phyloP scores from a whole-genome alignment of 2,329 filamentous ascomycete genomes.

The Sporothrix brunneoviolacea region DNA sequence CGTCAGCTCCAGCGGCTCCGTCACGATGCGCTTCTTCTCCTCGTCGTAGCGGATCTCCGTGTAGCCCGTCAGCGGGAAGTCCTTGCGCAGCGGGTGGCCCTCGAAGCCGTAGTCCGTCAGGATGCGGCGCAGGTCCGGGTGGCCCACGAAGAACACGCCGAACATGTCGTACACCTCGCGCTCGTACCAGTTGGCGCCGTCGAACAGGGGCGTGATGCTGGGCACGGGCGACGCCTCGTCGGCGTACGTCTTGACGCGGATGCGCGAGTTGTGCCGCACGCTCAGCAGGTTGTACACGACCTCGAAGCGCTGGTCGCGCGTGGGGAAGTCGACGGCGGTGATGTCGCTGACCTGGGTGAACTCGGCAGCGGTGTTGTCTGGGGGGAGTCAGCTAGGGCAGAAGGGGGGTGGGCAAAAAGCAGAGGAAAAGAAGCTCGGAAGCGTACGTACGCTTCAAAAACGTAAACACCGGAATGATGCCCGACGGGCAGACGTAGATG shows the following conservation, averaged over 20 bases:
- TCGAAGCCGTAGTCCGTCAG: constrained; percentile 99
- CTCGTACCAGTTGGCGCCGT: constrained; percentile 98
- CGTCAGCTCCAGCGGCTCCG: constrained; percentile 93
- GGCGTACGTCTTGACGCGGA: constrained; percentile 97
- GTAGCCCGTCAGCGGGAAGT: constrained; percentile 96
- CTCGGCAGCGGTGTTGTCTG: constrained; percentile 92
- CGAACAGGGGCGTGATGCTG: constrained; percentile 76
- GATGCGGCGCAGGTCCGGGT: constrained; percentile 92
- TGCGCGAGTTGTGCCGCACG: constrained; percentile 91
- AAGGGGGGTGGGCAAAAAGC: too few species aligned
- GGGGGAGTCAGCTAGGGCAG: neutral
- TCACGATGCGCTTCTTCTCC: constrained; percentile 97
- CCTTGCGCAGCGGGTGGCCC: constrained; percentile 92
- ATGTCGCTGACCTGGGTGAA: constrained; percentile 91
- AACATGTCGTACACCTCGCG: constrained; percentile 96
- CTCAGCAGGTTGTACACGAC: constrained; percentile 96
- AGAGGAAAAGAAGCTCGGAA: neutral
- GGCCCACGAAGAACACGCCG: constrained; percentile 91
- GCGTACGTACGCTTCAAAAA: constrained; percentile 72
- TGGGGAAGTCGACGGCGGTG: constrained; percentile 93
- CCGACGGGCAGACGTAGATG: constrained; percentile 83
- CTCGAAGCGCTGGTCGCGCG: constrained; percentile 91
- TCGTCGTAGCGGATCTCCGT: constrained; percentile 97
- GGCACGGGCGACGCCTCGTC: constrained; percentile 93
- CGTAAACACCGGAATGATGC: constrained; percentile 82